Percentiles rank a stretch among this genome's conserved stretches.
These are phyloP conservation scores for Acarospora socialis DNA, from an alignment of 2,329 filamentous ascomycete genomes.

Conservation along the genomic window DNA sequence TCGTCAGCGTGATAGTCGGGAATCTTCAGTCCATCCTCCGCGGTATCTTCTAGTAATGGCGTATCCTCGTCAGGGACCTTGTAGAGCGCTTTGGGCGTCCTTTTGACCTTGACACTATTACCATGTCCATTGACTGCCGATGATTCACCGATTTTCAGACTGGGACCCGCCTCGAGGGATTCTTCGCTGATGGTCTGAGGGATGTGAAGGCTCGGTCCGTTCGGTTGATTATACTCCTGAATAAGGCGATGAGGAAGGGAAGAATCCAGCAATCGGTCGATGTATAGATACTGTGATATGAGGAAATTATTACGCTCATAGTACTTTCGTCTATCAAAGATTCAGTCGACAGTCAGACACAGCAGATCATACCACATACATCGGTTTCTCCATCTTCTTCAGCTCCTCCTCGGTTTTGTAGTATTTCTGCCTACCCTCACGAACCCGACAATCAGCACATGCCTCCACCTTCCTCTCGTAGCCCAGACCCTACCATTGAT, in stretches of 20 bases:
- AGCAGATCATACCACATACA: too few relatives aligned
- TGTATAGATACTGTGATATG: slow-evolving; percentile 85
- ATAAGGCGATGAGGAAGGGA: slow-evolving; percentile 84
- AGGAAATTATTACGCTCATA: slow-evolving; percentile 82
- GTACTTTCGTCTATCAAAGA: slow-evolving; percentile 55
- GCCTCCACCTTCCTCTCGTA: too few relatives aligned
- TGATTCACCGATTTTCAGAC: slow-evolving; percentile 9
- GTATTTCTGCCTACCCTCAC: slow-evolving; percentile 48
- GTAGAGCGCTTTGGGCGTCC: slow-evolving; percentile 78
- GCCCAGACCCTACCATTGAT: slow-evolving; percentile 47
- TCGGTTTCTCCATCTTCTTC: slow-evolving; percentile 52
- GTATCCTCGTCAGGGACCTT: slow-evolving; percentile 53
- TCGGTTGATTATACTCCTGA: slow-evolving; percentile 66
- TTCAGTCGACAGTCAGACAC: too few relatives aligned
- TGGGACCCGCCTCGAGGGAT: slow-evolving; percentile 18
- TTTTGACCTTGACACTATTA: slow-evolving; percentile 42
- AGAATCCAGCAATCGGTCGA: slow-evolving; percentile 79
- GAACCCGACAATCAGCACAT: slow-evolving; percentile 1
- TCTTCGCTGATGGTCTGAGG: slow-evolving; percentile 69
- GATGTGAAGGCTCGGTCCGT: slow-evolving; percentile 39
- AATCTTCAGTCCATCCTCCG: slow-evolving; percentile 30
- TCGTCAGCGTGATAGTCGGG: slow-evolving; percentile 32
- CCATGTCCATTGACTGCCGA: slow-evolving; percentile 11
- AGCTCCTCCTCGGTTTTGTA: slow-evolving; percentile 71
- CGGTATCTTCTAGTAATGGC: slow-evolving; percentile 42